Evolutionary conservation across 108 stramenopile species (phyloP).

Genomic region (Ochromonas danica): DNA sequence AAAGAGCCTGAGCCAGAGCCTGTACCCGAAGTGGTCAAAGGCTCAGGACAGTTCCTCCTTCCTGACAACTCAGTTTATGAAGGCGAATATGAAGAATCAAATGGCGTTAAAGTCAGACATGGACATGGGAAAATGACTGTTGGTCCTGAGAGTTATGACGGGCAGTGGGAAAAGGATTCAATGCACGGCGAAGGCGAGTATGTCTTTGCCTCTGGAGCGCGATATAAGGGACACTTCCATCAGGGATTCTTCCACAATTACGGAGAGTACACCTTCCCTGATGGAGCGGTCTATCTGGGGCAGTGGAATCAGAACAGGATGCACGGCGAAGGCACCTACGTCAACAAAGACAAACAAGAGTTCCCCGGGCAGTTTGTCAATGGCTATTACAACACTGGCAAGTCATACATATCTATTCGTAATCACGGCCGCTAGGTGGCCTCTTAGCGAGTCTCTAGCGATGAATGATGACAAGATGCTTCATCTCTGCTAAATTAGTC

Average conservation of each 20-base stretch:
- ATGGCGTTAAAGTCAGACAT: not conserved
- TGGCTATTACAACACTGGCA: constrained; percentile 20
- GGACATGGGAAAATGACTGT: not conserved
- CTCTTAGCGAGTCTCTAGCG: too few relatives aligned
- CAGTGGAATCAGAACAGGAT: constrained; percentile 22
- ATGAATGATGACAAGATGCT: too few relatives aligned
- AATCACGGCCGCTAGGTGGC: too few relatives aligned
- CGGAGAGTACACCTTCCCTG: constrained; percentile 23
- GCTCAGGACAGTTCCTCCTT: not conserved
- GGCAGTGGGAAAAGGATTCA: constrained; percentile 27
- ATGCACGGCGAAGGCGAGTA: constrained; percentile 26
- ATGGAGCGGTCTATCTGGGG: constrained; percentile 35
- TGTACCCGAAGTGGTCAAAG: constrained; percentile 1
- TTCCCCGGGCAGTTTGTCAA: constrained; percentile 33
- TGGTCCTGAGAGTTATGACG: constrained; percentile 33
- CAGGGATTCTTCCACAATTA: not conserved
- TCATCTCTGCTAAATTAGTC: too few relatives aligned
- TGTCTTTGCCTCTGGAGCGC: constrained; percentile 20
- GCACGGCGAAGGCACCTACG: constrained; percentile 38
- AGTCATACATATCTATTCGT: constrained; percentile 25
- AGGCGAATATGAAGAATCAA: constrained; percentile 18
- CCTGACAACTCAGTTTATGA: constrained; percentile 27
- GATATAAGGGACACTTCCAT: constrained; percentile 12
- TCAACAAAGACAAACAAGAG: constrained; percentile 22
- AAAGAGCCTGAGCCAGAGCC: too few relatives aligned